Percentiles rank a stretch among this genome's conserved stretches.
Conservation (phyloP, 139 green algal species). For the Zygnema cylindricum region DNA sequence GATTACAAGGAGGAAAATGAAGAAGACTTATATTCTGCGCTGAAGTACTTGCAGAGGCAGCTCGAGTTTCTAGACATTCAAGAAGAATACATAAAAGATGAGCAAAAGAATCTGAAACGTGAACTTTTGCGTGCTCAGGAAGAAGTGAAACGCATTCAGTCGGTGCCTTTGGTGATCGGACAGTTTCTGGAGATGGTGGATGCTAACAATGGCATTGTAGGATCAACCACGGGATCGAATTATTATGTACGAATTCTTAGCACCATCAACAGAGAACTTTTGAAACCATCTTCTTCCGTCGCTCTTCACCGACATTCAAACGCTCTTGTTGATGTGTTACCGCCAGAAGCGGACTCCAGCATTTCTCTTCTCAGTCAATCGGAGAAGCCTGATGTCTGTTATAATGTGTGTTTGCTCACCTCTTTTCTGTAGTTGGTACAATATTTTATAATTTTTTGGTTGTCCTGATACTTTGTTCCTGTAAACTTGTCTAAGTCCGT, state of each 20-base stretch:
- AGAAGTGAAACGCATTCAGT: conserved; percentile 97
- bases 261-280: conserved; percentile 95
- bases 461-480: not conserved
- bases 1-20: not conserved
- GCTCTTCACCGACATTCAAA: conserved; percentile 97
- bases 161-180: conserved; percentile 96
- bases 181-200: conserved; percentile 99
- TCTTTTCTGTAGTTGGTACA: no score
- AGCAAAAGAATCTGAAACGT: conserved; percentile 96
- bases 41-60: conserved; percentile 93
- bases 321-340: conserved; percentile 97
- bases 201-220: conserved; percentile 92
- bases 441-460: conserved; percentile 1
- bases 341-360: conserved; percentile 95
- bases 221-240: conserved; percentile 92
- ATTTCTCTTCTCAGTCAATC: conserved; percentile 91
- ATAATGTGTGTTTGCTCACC: conserved; percentile 72
- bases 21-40: conserved; percentile 67
- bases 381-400: conserved; percentile 94
- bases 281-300: conserved; percentile 93
- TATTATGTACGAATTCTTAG: conserved; percentile 94
- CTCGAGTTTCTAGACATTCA: conserved; percentile 99
- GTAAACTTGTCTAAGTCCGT: not conserved
- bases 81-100: conserved; percentile 99
- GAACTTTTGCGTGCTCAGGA: conserved; percentile 97